These are phyloP conservation scores for Citrus cavaleriei DNA, from an alignment of 345 rosid genomes.

Conservation along the genomic window DNA sequence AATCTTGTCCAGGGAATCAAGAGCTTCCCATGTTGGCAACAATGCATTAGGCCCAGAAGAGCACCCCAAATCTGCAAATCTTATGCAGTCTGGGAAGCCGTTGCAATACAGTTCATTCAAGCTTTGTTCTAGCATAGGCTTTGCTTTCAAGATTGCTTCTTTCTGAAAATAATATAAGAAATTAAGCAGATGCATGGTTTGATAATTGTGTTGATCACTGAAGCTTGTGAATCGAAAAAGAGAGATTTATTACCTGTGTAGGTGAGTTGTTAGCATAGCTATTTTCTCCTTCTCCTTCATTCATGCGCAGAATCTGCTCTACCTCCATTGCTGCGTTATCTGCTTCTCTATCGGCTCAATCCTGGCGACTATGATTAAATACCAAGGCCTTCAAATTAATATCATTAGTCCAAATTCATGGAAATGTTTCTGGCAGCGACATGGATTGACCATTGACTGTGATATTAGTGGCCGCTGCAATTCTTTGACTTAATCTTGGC, in stretches of 20 bases:
- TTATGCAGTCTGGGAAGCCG: slow-evolving; percentile 2
- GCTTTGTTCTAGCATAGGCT: neutral
- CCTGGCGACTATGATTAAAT: neutral
- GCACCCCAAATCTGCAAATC: slow-evolving; percentile 5
- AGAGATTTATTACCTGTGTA: neutral
- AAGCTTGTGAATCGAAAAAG: neutral
- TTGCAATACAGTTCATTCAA: neutral
- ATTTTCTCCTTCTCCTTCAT: slow-evolving; percentile 16
- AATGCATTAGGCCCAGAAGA: neutral
- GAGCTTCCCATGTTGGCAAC: neutral
- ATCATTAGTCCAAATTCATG: too few relatives aligned
- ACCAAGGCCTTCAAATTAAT: neutral
- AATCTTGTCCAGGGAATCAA: neutral
- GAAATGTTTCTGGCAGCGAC: neutral
- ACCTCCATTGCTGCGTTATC: neutral
- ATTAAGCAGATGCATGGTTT: neutral
- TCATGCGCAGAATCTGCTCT: slow-evolving; percentile 7
- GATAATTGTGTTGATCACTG: neutral
- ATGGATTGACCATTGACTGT: neutral
- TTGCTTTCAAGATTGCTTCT: neutral
- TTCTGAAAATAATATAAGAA: neutral
- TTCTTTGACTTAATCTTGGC: too few relatives aligned
- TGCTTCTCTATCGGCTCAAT: neutral
- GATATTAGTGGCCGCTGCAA: too few relatives aligned
- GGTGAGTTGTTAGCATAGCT: slow-evolving; percentile 22